A percentile compares a stretch with the other conserved stretches of the same genome.
Evolutionary conservation across 768 basidiomycete species (phyloP).

Genomic region (Dendrothele bispora): DNA sequence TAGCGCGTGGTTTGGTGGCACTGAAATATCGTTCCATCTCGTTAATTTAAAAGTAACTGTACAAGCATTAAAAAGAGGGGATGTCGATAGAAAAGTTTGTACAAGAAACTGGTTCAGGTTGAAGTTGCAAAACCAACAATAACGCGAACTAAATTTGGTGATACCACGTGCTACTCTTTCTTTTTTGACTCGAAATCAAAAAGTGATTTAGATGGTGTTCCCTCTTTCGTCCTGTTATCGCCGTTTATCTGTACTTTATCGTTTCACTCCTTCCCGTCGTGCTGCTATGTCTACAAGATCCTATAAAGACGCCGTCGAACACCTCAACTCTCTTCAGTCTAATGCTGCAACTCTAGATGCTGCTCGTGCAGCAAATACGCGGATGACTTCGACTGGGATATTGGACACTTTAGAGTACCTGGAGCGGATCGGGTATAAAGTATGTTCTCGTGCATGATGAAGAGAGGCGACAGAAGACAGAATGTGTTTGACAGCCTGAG

Average conservation of each 20-base stretch:
- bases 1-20: not conserved
- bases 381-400: slow-evolving; percentile 62
- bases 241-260: not conserved
- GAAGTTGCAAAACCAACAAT: too few relatives aligned
- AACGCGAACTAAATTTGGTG: too few relatives aligned
- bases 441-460: too few relatives aligned
- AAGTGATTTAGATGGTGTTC: not conserved
- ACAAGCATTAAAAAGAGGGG: not conserved
- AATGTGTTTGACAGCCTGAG: slow-evolving; percentile 51
- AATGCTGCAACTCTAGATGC: slow-evolving; percentile 94
- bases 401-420: slow-evolving; percentile 92
- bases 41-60: not conserved
- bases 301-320: slow-evolving; percentile 72
- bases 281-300: slow-evolving; percentile 61
- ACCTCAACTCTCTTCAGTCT: slow-evolving; percentile 80
- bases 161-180: not conserved
- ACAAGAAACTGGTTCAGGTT: too few relatives aligned
- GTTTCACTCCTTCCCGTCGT: too few relatives aligned
- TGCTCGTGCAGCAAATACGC: slow-evolving; percentile 70
- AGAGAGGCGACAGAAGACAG: too few relatives aligned
- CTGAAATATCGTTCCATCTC: slow-evolving; percentile 13
- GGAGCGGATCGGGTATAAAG: slow-evolving; percentile 80
- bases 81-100: not conserved
- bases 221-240: slow-evolving; percentile 6
- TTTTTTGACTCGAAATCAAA: not conserved